Evolutionary conservation across 352 stramenopile species (phyloP), one percentile per base, ranked within the genome.

Genomic region (Paralagenidium karlingii): DNA sequence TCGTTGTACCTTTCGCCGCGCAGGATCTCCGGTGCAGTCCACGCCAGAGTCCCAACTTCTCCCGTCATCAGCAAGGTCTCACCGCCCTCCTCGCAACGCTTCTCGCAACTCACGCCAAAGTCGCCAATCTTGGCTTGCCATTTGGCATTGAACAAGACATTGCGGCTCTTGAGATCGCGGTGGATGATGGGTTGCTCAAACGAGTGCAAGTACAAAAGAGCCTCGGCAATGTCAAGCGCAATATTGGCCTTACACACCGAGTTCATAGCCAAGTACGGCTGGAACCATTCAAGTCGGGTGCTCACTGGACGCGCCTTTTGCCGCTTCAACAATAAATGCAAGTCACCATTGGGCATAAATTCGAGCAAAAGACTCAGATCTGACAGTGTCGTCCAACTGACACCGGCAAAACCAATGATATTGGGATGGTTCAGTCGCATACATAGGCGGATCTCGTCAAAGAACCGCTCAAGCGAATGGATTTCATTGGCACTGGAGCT

Each of bases 121-220:
- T 95, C 84, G 3, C 67, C 85, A 9, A 96, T 78, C 39, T 94
- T 94, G 54, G 71, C 90, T 2, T 69, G 70, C 75, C 82, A 92
- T 44, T 93, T 68, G 7, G 77, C 66, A 49, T 89, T 68, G 25
- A 96, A 82, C 1, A 96, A 63, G 15, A 96, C 39, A 45, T 96
- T 96, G 20, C 90, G 68, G 9, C 68, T 83, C 58, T 95, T 95
- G 22, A 95, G 62, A 34, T 96, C 82, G 34, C 78, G 79, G 39
- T 95, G 84, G 10, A 96, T 60, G 49, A 96, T 86, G 8, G 77
- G 78, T n/a, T 79, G 79, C 36, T 64, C 84, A 36, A 66, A 86
- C n/a, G 65, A 84, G 65, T 96, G 84, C 20, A 95, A 55, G 49
- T 93, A 96, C 52, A 87, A 75, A 78, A 96, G 92, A 4, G 82